phyloP scores from a whole-genome alignment of 306 rosid genomes.

The Elaeagnus macrophylla region DNA sequence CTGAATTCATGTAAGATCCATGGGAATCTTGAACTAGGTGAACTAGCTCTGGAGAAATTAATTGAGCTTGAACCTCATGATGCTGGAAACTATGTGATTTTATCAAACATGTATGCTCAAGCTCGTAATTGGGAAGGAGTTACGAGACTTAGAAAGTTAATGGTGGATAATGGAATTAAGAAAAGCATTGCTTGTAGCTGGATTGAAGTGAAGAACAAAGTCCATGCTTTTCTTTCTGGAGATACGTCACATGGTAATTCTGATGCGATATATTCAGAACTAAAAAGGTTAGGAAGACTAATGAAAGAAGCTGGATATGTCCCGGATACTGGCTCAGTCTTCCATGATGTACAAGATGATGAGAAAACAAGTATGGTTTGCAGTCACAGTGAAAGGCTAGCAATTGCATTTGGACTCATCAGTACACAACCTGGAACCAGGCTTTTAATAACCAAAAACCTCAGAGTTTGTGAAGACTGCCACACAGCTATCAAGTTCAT shows the following conservation, averaged over 20 bases:
- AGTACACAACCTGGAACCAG: constrained; percentile 48
- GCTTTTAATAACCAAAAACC: constrained; percentile 66
- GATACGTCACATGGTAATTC: constrained; percentile 55
- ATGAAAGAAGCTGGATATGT: constrained; percentile 73
- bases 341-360: constrained; percentile 77
- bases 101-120: constrained; percentile 74
- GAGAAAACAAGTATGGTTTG: constrained; percentile 61
- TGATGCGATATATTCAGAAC: constrained; percentile 50
- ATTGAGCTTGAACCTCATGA: constrained; percentile 56
- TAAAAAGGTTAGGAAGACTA: constrained; percentile 47
- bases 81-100: constrained; percentile 62
- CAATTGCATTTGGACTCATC: constrained; percentile 76
- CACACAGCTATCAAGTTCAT: constrained; percentile 68
- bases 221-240: constrained; percentile 54
- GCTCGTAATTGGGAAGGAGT: constrained; percentile 76
- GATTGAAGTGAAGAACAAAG: constrained; percentile 64
- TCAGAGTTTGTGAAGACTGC: constrained; percentile 68
- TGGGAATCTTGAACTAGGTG: constrained; percentile 23
- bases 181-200: constrained; percentile 72
- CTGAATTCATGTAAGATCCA: constrained; percentile 26
- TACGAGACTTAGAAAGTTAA: constrained; percentile 49
- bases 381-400: constrained; percentile 70
- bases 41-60: constrained; percentile 43
- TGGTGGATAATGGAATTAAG: constrained; percentile 51
- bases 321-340: constrained; percentile 53